Conservation (phyloP, 2,329 filamentous ascomycete genomes). For the Colletotrichum gloeosporioides region DNA sequence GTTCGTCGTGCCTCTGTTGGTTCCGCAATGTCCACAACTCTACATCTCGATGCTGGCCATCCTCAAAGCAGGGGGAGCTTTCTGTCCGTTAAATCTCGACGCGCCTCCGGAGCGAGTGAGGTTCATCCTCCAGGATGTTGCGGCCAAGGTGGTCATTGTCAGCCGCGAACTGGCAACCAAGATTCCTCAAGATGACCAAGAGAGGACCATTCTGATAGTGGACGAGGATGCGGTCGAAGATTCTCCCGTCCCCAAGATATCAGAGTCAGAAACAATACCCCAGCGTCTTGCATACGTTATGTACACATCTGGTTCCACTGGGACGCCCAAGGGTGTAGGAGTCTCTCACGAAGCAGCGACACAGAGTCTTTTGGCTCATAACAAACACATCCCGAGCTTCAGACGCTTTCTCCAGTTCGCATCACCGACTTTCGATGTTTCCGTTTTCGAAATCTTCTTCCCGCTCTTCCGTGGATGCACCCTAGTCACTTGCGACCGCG, state of each 20-base stretch:
- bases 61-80: conserved; percentile 81
- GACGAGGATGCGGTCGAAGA: conserved; percentile 26
- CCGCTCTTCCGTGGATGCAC: conserved; percentile 77
- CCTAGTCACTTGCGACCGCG: conserved; percentile 73
- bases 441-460: conserved; percentile 94
- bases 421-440: conserved; percentile 92
- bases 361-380: conserved; percentile 83
- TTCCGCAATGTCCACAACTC: conserved; percentile 78
- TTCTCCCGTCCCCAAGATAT: background rate
- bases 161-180: conserved; percentile 50
- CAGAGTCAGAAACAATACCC: background rate
- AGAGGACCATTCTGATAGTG: conserved; percentile 40
- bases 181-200: conserved; percentile 37
- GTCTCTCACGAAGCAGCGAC: conserved; percentile 82
- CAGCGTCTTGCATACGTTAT: conserved; percentile 80
- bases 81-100: conserved; percentile 84
- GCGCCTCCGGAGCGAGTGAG: conserved; percentile 76
- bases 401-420: conserved; percentile 88
- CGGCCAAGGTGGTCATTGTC: conserved; percentile 72
- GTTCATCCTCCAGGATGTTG: conserved; percentile 82
- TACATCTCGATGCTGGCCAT: conserved; percentile 81
- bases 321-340: conserved; percentile 85
- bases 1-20: conserved; percentile 72
- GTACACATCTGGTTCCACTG: conserved; percentile 92
- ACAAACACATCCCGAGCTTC: conserved; percentile 78